Evolutionary conservation across 2,329 filamentous ascomycete genomes (phyloP), one percentile per base, ranked within the genome.

Genomic region (Trichoderma sp.): DNA sequence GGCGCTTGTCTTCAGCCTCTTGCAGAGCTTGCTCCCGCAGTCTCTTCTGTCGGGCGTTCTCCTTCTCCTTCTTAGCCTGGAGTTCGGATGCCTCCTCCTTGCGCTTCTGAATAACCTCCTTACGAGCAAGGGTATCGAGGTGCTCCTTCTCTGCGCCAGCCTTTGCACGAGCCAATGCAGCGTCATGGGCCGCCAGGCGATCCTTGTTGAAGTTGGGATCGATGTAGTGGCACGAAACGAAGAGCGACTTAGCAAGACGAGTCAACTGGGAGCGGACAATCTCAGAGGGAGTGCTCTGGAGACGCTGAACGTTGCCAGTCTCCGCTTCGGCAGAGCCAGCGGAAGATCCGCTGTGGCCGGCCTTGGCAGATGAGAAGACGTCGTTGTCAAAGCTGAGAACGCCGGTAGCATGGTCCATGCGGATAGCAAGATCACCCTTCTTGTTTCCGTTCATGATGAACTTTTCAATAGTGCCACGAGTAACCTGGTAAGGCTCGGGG

Each of bases 361-460:
- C 93, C 87, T 97, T 98, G 79, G 95, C 91, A 18, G 96, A 98
- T 43, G 96, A 97, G 87, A 99, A 98, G 76, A 99, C 94, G 82
- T 99, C 96, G 70, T 94, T 97, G 82, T 99, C 96, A 78, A 99
- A 99, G 81, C 94, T 98, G 73, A 99, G 89, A 64, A 98, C 93
- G 73, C 96, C 94, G 69, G 95, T 95, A 74, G 94, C 94, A 81
- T 99, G 96, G 80, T 98, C 93, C 83, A 98, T 94, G 74, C 96
- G 94, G 78, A 99, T 97, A 69, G 96, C 93, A 60, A 99, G 88
- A 78, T 99, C 96, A 71, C 96, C 96, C 89, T 99, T 99, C 90
- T 99, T 99, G 89, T 97, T 98, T 75, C 96, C 96, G 83, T 99
- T 99, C 96, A 99, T 99, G 87, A 99, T 98, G 87, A 99, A 99